These are phyloP conservation scores for Neohortaea acidophila DNA, from an alignment of 495 filamentous ascomycete species.

Conservation along the genomic window DNA sequence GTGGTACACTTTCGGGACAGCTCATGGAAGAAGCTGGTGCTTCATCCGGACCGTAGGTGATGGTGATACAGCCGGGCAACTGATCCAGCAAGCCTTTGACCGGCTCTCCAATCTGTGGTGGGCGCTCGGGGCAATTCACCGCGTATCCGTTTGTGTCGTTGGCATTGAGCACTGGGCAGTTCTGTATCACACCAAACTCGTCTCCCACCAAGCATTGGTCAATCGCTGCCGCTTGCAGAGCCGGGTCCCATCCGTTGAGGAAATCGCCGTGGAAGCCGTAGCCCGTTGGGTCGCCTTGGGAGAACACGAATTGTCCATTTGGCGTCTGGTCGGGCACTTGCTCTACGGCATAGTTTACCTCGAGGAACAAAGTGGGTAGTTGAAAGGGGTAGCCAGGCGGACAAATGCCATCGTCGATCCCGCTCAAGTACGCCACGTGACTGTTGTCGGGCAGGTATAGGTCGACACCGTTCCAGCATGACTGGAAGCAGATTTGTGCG, in stretches of 20 bases:
- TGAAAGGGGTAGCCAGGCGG: slow-evolving; percentile 13
- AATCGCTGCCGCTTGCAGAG: slow-evolving; percentile 11
- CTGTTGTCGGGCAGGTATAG: slow-evolving; percentile 18
- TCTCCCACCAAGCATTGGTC: slow-evolving; percentile 10
- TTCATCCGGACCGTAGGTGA: slow-evolving; percentile 14
- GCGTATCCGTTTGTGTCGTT: slow-evolving; percentile 9
- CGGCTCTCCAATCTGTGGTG: slow-evolving; percentile 11
- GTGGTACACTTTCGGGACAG: slow-evolving; percentile 7
- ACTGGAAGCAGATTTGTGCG: slow-evolving; percentile 20
- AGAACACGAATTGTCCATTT: slow-evolving; percentile 14
- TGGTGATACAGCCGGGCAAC: slow-evolving; percentile 17
- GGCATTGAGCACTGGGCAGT: slow-evolving; percentile 10
- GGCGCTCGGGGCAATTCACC: slow-evolving; percentile 17
- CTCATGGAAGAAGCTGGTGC: slow-evolving; percentile 11
- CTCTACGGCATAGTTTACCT: slow-evolving; percentile 13
- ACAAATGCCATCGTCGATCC: slow-evolving; percentile 23
- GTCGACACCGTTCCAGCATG: slow-evolving; percentile 20
- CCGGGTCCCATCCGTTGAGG: slow-evolving; percentile 19
- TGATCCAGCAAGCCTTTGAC: slow-evolving; percentile 10
- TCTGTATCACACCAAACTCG: slow-evolving; percentile 9
- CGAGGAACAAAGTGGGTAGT: slow-evolving; percentile 16
- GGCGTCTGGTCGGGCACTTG: slow-evolving; percentile 7
- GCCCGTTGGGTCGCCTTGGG: slow-evolving; percentile 19
- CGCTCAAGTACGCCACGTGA: slow-evolving; percentile 20
- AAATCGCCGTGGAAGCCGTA: slow-evolving; percentile 22